A percentile compares a stretch with the other conserved stretches of the same genome.
Conservation (phyloP, 768 basidiomycete genomes). For the Tylopilus plumbeoviolaceoides region DNA sequence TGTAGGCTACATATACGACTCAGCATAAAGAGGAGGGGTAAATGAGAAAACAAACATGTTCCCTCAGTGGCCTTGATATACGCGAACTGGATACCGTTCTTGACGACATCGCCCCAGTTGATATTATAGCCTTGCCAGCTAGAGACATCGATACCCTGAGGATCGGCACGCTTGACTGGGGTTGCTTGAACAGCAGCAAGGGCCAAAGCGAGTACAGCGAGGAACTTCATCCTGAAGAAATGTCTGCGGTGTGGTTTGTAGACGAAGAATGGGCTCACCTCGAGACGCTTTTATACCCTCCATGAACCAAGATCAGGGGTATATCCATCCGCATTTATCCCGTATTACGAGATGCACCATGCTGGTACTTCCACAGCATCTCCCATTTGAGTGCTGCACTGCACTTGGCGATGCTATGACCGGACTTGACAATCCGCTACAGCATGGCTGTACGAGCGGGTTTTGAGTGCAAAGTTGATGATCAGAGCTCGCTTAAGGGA, state of each 20-base stretch:
- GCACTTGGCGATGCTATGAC: neutral
- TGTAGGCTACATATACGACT: slow-evolving; percentile 15
- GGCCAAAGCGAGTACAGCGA: slow-evolving; percentile 15
- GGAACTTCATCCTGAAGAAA: slow-evolving; percentile 16
- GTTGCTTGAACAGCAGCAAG: slow-evolving; percentile 10
- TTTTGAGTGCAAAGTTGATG: neutral
- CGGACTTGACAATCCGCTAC: neutral
- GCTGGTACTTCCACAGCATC: neutral
- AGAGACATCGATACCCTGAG: slow-evolving; percentile 56
- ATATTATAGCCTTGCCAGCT: slow-evolving; percentile 41
- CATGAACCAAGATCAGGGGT: too few relatives aligned
- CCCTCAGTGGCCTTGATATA: slow-evolving; percentile 70
- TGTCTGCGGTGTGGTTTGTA: neutral
- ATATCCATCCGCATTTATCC: too few relatives aligned
- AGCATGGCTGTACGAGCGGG: neutral
- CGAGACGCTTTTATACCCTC: slow-evolving; percentile 11
- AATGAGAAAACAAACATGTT: slow-evolving; percentile 34
- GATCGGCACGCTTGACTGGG: slow-evolving; percentile 31
- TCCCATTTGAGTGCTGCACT: neutral
- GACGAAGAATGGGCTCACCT: neutral
- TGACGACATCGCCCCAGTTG: slow-evolving; percentile 49
- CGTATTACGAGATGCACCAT: neutral
- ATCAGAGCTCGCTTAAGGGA: neutral
- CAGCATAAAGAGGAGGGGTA: slow-evolving; percentile 32
- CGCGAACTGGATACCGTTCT: slow-evolving; percentile 50